A percentile compares a stretch with the other conserved stretches of the same genome.
Conservation (phyloP, 352 stramenopile species). For the Ophiocytium majus region DNA sequence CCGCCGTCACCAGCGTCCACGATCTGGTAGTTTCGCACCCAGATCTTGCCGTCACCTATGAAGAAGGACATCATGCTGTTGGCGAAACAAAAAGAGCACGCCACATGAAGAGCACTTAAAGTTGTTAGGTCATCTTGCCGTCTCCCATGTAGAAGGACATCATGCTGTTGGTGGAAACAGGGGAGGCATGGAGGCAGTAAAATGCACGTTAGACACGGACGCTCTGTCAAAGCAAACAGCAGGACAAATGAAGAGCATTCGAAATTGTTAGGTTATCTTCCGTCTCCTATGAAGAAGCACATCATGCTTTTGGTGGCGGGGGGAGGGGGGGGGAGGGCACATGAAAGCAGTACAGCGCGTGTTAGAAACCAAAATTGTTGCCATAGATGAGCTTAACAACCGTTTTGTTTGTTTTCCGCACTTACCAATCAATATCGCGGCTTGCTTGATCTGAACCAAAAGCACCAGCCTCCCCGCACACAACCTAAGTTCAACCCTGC, state of each 20-base stretch:
- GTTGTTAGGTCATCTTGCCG: conserved; percentile 11
- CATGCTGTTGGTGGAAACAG: neutral
- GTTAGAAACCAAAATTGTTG: too few relatives aligned
- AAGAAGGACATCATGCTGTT: conserved; percentile 58
- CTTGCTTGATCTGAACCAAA: too few relatives aligned
- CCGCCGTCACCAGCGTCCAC: conserved; percentile 64
- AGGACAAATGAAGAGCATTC: neutral
- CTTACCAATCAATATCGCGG: too few relatives aligned
- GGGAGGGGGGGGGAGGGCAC: too few relatives aligned
- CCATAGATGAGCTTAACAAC: too few relatives aligned
- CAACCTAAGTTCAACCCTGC: too few relatives aligned
- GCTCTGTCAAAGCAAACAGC: conserved; percentile 13
- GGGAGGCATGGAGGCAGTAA: neutral
- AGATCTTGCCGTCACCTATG: conserved; percentile 81
- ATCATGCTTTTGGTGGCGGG: too few relatives aligned
- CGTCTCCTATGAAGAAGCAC: too few relatives aligned
- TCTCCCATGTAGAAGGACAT: neutral
- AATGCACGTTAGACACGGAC: neutral
- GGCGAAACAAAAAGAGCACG: conserved; percentile 24
- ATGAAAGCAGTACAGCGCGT: too few relatives aligned
- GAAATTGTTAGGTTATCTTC: neutral
- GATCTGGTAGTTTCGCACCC: conserved; percentile 98
- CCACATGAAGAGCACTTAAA: conserved; percentile 37
- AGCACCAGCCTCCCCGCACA: too few relatives aligned
- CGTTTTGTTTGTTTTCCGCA: too few relatives aligned